A percentile compares a stretch with the other conserved stretches of the same genome.
Evolutionary conservation across 2,329 filamentous ascomycete species (phyloP).

Genomic region (Colletotrichum melonis): DNA sequence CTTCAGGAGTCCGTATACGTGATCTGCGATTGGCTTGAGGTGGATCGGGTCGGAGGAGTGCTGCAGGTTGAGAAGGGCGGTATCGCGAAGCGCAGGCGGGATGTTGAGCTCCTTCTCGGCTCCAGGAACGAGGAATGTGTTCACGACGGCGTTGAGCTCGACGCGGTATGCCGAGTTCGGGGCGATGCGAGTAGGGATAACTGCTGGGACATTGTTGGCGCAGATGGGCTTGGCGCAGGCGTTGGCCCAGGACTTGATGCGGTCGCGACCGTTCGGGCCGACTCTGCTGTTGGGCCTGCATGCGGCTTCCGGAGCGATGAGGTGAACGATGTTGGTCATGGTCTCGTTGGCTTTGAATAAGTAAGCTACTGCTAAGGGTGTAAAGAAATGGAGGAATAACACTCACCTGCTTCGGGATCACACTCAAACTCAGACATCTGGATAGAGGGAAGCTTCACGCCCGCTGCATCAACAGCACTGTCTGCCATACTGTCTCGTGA

Average conservation of each 20-base stretch:
- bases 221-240: slow-evolving; percentile 29
- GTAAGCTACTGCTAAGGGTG: not conserved
- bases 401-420: slow-evolving; percentile 49
- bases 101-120: slow-evolving; percentile 61
- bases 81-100: slow-evolving; percentile 52
- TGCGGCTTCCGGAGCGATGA: slow-evolving; percentile 44
- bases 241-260: slow-evolving; percentile 39
- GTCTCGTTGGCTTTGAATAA: slow-evolving; percentile 42
- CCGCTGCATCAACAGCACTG: not conserved
- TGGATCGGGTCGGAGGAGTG: slow-evolving; percentile 50
- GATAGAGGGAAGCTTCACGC: slow-evolving; percentile 33
- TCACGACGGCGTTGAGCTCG: slow-evolving; percentile 53
- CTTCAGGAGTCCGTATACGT: slow-evolving; percentile 57
- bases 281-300: slow-evolving; percentile 39
- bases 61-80: slow-evolving; percentile 50
- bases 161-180: slow-evolving; percentile 35
- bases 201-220: slow-evolving; percentile 20
- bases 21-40: slow-evolving; percentile 57
- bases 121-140: slow-evolving; percentile 53
- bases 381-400: not conserved
- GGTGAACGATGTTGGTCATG: slow-evolving; percentile 46
- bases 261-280: slow-evolving; percentile 35
- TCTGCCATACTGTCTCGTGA: slow-evolving; percentile 19
- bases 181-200: slow-evolving; percentile 32
- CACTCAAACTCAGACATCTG: slow-evolving; percentile 35